Evolutionary conservation across 305 asterid genomes (phyloP).

Genomic region (Rubia balearica): DNA sequence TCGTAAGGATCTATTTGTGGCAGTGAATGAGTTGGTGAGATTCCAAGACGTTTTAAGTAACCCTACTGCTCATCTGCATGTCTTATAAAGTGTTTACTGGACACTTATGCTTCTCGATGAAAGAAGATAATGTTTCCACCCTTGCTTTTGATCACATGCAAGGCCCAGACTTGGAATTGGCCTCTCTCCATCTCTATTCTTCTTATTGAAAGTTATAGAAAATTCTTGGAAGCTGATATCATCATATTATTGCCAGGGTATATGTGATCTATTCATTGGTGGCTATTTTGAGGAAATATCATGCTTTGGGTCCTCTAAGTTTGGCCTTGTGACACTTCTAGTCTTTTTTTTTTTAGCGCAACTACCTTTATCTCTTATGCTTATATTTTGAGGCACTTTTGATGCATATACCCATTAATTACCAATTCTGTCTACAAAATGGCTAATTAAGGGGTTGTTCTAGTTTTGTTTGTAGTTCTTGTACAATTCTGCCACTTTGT

Average conservation of each 20-base stretch:
- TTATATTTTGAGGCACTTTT: not conserved
- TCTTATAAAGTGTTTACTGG: not conserved
- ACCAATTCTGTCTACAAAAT: not conserved
- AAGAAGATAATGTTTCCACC: not conserved
- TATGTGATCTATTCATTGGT: not conserved
- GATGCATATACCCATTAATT: not conserved
- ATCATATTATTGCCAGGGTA: not conserved
- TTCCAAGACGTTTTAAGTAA: slow-evolving; percentile 14
- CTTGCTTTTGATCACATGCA: not conserved
- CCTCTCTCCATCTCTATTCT: not conserved
- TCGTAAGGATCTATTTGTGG: slow-evolving; percentile 87
- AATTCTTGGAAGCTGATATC: not conserved
- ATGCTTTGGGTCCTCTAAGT: not conserved
- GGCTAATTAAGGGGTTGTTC: too few species aligned
- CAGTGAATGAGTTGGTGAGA: slow-evolving; percentile 96
- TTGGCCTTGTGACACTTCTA: not conserved
- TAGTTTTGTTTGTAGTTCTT: too few species aligned
- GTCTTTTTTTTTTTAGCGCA: not conserved
- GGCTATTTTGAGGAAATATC: not conserved
- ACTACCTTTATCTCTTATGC: not conserved
- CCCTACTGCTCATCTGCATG: not conserved
- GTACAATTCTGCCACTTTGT: too few species aligned
- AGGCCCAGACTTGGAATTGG: not conserved
- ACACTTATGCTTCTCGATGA: not conserved
- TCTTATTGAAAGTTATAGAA: not conserved